Evolutionary conservation across 148 eudicot genomes (phyloP).

Genomic region (Euryodendron excelsum): DNA sequence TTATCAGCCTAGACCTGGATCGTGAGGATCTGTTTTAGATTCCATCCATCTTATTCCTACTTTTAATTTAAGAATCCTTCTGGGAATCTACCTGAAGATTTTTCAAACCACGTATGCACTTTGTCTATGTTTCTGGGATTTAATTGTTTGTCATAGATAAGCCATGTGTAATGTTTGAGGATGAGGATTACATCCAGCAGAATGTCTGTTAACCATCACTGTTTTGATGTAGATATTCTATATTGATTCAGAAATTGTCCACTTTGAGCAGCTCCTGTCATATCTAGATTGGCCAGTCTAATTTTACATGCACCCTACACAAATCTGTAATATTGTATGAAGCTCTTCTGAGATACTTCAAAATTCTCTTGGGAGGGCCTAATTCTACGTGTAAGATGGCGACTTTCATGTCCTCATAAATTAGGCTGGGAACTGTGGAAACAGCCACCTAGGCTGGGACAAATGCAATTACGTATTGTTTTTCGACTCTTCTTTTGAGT

Average conservation of each 20-base stretch:
- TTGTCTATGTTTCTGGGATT: not conserved
- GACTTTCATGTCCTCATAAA: not conserved
- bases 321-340: not conserved
- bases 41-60: too few relatives aligned
- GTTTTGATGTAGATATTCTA: not conserved
- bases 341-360: not conserved
- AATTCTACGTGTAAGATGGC: not conserved
- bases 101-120: too few relatives aligned
- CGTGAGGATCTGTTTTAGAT: too few relatives aligned
- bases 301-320: not conserved
- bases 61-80: too few relatives aligned
- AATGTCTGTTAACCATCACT: not conserved
- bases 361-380: not conserved
- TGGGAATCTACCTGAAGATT: too few relatives aligned
- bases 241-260: not conserved
- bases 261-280: not conserved
- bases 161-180: not conserved
- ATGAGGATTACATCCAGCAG: not conserved
- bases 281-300: not conserved
- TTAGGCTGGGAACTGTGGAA: not conserved
- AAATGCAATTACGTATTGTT: not conserved
- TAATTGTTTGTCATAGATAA: not conserved
- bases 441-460: not conserved
- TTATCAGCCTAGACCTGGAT: too few relatives aligned
- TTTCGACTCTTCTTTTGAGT: not conserved